Evolutionary conservation across 2,329 filamentous ascomycete genomes (phyloP), one percentile per base, ranked within the genome.

Genomic region (Fusarium nanum): DNA sequence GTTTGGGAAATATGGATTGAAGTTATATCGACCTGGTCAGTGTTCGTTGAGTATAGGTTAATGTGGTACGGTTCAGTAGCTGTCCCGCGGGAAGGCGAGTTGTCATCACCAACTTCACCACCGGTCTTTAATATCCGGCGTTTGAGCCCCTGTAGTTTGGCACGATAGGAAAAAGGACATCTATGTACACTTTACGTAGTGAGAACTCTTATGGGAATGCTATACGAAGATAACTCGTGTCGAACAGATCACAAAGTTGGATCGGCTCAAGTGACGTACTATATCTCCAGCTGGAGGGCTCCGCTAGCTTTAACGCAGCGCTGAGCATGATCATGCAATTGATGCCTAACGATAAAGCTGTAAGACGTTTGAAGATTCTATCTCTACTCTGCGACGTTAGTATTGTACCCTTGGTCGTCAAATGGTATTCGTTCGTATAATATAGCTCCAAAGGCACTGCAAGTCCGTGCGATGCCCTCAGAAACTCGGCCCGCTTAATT

Each of bases 391-490:
- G 12, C 13, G n/a, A 7, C 10, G 23, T 2, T 56, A 9, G 16
- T 27, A 12, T 55, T 6, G 13, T 30, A 20, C 6, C 44, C 32
- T 25, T 20, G 37, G 22, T 44, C 28, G 27, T 14, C 20, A 52
- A 11, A n/a, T n/a, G 32, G 23, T 7, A 12, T 53, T 57, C 60
- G 25, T 10, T 46, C 14, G 45, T 47, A 40, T 13, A 45, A 47
- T 42, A 50, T 52, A 56, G 22, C 55, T 45, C 46, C 37, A 23
- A 48, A 69, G 66, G 56, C 18, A 42, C 18, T 66, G 25, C 48
- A 54, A 60, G 60, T 69, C 72, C 60, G 72, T 75, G 70, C 72
- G 30, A 73, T 72, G 41, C 53, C 56, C 25, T 68, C 59, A 70
- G 46, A 52, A 64, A 42, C 56, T 63, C 55, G 54, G 66, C 64